Conservation (phyloP, 2,329 filamentous ascomycete species). For the Fusarium sp. region DNA sequence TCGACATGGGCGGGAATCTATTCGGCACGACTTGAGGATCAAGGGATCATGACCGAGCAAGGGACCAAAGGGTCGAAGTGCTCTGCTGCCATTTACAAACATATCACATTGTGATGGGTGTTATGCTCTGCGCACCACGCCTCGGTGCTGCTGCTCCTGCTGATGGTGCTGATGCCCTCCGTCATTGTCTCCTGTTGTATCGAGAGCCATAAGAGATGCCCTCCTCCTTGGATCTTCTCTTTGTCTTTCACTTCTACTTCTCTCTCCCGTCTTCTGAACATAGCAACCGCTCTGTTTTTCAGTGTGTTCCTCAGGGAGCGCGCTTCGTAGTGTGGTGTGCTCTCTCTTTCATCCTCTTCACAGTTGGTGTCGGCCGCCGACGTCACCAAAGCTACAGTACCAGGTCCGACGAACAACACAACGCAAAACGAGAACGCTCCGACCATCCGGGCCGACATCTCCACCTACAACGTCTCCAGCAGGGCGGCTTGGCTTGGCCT, state of each 20-base stretch:
- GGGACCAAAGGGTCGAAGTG: slow-evolving; percentile 28
- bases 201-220: slow-evolving; percentile 34
- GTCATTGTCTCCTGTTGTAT: slow-evolving; percentile 25
- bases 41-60: slow-evolving; percentile 35
- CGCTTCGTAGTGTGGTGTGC: slow-evolving; percentile 36
- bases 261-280: slow-evolving; percentile 12
- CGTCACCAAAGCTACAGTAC: slow-evolving; percentile 45
- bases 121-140: slow-evolving; percentile 23
- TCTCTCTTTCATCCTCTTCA: slow-evolving; percentile 21
- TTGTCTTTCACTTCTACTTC: slow-evolving; percentile 2
- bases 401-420: slow-evolving; percentile 38
- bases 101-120: slow-evolving; percentile 29
- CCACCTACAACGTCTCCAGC: slow-evolving; percentile 47
- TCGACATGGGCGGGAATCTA: slow-evolving; percentile 30
- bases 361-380: slow-evolving; percentile 43
- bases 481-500: slow-evolving; percentile 44
- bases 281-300: slow-evolving; percentile 14
- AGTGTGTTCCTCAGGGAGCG: slow-evolving; percentile 33
- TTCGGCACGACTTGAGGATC: slow-evolving; percentile 30
- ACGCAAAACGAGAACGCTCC: slow-evolving; percentile 45
- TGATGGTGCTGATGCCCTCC: slow-evolving; percentile 2
- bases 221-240: slow-evolving; percentile 6
- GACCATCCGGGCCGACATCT: slow-evolving; percentile 49
- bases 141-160: slow-evolving; percentile 13
- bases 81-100: slow-evolving; percentile 21